Evolutionary conservation across 2,329 filamentous ascomycete genomes (phyloP).

Genomic region (Cephalotrichum gorgonifer): DNA sequence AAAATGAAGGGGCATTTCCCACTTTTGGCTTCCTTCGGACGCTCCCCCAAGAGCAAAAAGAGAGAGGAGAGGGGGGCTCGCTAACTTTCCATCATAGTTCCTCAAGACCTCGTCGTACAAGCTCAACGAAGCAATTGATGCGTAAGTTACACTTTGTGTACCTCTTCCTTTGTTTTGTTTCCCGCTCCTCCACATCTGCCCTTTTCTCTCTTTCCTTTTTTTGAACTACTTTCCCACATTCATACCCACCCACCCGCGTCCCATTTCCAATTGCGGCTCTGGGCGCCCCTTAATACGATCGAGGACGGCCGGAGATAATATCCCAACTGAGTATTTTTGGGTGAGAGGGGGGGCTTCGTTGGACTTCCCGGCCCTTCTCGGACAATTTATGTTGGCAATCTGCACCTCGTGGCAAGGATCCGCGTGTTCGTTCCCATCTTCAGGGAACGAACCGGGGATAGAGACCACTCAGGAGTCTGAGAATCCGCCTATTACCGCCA

Average conservation of each 20-base stretch:
- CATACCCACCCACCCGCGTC: neutral
- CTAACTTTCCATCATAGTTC: constrained; percentile 23
- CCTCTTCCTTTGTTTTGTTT: constrained; percentile 2
- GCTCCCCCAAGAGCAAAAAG: neutral
- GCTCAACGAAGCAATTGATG: constrained; percentile 42
- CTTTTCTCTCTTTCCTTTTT: neutral
- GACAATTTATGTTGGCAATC: constrained; percentile 12
- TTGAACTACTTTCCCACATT: neutral
- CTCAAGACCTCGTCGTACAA: constrained; percentile 33
- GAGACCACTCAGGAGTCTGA: too few species aligned
- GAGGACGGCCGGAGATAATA: neutral
- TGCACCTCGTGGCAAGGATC: neutral
- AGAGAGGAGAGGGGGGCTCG: neutral
- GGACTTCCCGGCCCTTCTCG: constrained; percentile 13
- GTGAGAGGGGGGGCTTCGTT: neutral
- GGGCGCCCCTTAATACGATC: neutral
- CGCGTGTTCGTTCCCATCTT: neutral
- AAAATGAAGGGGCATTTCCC: neutral
- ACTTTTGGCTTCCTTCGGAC: neutral
- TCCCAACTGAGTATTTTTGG: too few species aligned
- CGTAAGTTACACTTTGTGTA: constrained; percentile 32
- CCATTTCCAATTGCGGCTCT: neutral
- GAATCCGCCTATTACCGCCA: too few species aligned
- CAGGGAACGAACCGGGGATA: neutral
- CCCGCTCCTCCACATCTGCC: neutral